A percentile compares a stretch with the other conserved stretches of the same genome.
phyloP scores from a whole-genome alignment of 169 alveolate species.

The Plasmodium vinckei region DNA sequence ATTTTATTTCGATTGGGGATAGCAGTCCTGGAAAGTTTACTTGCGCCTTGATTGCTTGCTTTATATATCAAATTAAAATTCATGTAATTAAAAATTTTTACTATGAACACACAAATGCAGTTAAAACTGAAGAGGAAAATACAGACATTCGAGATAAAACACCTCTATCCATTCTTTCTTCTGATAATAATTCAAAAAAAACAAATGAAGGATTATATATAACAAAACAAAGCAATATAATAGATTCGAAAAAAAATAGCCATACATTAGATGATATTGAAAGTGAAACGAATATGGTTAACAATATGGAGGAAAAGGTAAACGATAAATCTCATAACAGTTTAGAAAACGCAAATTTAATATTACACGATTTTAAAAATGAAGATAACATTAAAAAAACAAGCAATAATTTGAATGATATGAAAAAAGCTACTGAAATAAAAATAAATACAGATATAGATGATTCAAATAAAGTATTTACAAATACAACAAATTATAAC shows the following conservation, averaged over 20 bases:
- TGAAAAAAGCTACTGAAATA: background rate
- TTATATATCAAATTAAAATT: slow-evolving; percentile 74
- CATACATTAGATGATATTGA: background rate
- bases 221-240: background rate
- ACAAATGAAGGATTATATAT: background rate
- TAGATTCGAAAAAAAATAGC: background rate
- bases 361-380: too few relatives aligned
- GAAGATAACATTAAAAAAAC: too few relatives aligned
- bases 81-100: slow-evolving; percentile 69
- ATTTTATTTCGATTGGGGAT: slow-evolving; percentile 76
- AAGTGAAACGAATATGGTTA: background rate
- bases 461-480: background rate
- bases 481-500: background rate
- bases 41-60: slow-evolving; percentile 73
- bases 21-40: slow-evolving; percentile 64
- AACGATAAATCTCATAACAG: background rate
- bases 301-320: background rate
- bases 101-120: slow-evolving; percentile 20
- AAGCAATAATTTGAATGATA: background rate
- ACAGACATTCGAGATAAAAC: background rate
- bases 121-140: slow-evolving; percentile 6
- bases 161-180: background rate
- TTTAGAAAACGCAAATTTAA: too few relatives aligned
- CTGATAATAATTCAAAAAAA: background rate
- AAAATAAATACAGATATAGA: background rate